Base-by-base conservation (phyloP, 78 protist genomes). In the Monosiga brevicollis region DNA sequence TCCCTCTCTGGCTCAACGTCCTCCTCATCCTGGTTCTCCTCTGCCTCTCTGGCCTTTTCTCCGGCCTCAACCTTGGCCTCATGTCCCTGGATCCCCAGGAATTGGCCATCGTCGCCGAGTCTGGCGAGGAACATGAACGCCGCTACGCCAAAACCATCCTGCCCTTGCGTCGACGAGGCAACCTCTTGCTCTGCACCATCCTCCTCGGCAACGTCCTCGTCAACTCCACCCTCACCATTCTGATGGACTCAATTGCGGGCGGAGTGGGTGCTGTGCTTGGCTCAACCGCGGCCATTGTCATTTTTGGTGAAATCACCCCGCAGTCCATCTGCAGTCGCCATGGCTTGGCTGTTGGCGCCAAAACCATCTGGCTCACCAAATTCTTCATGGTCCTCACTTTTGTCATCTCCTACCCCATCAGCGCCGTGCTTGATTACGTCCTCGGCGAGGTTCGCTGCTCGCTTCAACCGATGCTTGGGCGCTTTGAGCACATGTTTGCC, bases 201-300 rank as follows among this genome's bases (percentile, higher is more conserved):
- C 89, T 96, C 74, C 82, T 96, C 43, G 97, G 98, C 42, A 96
- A 96, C 87, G 96, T 94, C 22, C 83, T 86, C 1, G 97, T 95
- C 36, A 96, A 96, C 89, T 55, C 90, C 72, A 76, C 90, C 43
- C 78, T 95, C 79, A 72, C 97, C 6, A 83, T 95, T 79, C 42
- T 94, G n/a, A 54, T 91, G 80, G 96, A 93, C 0, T 73, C 70
- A 42, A 25, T 94, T 34, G 76, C 90, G n/a, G 25, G 84, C 9
- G 95, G 94, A 62, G 40, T 87, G 20, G 79, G 86, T n/a, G 97
- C 94, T 62, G 87, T 88, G 72, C 29, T 91, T 22, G 29, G 88
- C 24, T 86, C 96, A 0, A 90, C 95, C 0, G 29, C 84, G 1
- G 40, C 83, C 73, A 93, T 95, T 77, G 90, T 94, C 75, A 43